These are phyloP conservation scores for Bifiguratus adelaidae DNA, from an alignment of 192 early-diverging fungal genomes.

Conservation along the genomic window DNA sequence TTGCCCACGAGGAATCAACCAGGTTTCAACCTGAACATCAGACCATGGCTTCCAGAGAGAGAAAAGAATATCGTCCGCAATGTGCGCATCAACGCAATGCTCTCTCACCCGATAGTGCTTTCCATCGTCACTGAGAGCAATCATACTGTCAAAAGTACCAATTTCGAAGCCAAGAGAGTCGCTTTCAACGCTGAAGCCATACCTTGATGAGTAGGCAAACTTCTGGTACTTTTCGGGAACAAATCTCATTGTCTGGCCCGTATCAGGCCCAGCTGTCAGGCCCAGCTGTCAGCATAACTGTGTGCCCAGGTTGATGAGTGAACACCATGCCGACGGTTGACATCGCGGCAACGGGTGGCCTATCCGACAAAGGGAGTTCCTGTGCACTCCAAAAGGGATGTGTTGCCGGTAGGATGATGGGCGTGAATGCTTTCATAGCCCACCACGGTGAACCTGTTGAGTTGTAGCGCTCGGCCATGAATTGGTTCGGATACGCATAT, in stretches of 20 bases:
- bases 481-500: constrained; percentile 4
- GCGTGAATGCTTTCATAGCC: constrained; percentile 2
- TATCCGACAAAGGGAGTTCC: not conserved
- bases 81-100: not conserved
- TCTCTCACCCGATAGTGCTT: constrained; percentile 4
- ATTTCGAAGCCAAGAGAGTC: not conserved
- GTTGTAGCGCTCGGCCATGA: constrained; percentile 1
- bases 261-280: not conserved
- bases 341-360: not conserved
- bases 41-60: constrained; percentile 2
- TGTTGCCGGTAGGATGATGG: not conserved
- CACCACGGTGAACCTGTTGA: not conserved
- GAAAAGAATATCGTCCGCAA: not conserved
- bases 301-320: not conserved
- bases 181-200: constrained; percentile 4
- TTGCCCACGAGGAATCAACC: not conserved
- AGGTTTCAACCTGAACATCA: constrained; percentile 2
- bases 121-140: constrained; percentile 1
- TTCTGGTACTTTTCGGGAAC: constrained; percentile 1
- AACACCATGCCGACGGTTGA: constrained; percentile 1
- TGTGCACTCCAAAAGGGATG: constrained; percentile 2
- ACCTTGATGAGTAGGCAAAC: not conserved
- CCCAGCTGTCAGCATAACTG: not conserved
- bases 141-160: not conserved
- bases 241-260: not conserved